These are phyloP conservation scores for Mitragyna speciosa DNA, from an alignment of 257 asterid genomes.

Conservation along the genomic window DNA sequence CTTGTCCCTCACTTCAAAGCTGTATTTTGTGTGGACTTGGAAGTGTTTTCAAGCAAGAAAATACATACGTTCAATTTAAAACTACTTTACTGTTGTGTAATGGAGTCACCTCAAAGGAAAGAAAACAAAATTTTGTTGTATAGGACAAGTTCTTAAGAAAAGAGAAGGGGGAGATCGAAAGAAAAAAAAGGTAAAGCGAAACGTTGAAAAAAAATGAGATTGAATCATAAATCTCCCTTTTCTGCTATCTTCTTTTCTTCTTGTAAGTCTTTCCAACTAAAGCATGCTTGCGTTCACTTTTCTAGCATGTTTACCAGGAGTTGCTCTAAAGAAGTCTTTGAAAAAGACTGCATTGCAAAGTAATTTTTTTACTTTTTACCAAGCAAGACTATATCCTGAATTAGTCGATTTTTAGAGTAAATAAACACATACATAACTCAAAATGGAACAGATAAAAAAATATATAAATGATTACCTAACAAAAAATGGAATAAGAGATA, in stretches of 20 bases:
- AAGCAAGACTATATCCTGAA: not conserved
- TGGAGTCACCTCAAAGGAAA: conserved; percentile 70
- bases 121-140: conserved; percentile 28
- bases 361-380: not conserved
- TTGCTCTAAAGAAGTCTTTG: conserved; percentile 8
- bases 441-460: too few relatives aligned
- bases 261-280: conserved; percentile 16
- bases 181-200: conserved; percentile 32
- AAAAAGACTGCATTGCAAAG: not conserved
- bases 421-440: too few relatives aligned
- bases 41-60: conserved; percentile 24
- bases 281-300: conserved; percentile 29
- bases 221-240: conserved; percentile 25
- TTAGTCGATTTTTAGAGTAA: not conserved
- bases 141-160: conserved; percentile 47
- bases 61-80: conserved; percentile 28
- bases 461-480: too few relatives aligned
- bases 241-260: not conserved
- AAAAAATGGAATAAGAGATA: too few relatives aligned
- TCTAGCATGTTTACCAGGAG: conserved; percentile 24
- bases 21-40: conserved; percentile 7
- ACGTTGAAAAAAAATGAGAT: conserved; percentile 25
- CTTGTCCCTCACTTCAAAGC: not conserved
- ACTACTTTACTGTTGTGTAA: conserved; percentile 28
- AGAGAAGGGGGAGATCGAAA: conserved; percentile 29